Evolutionary conservation across 345 rosid species (phyloP).

Genomic region (Brassica carinata): DNA sequence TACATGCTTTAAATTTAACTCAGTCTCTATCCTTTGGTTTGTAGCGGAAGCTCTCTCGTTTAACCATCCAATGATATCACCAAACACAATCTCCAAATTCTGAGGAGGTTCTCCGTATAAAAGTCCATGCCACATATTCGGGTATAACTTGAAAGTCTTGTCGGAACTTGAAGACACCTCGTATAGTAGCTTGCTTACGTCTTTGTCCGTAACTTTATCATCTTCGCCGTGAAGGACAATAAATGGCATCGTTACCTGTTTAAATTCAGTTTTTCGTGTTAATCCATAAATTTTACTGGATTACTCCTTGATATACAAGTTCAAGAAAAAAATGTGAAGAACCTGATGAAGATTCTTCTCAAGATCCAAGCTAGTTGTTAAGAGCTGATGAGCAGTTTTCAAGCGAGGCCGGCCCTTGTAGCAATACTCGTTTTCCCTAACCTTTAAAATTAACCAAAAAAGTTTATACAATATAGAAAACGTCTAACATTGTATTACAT

Average conservation of each 20-base stretch:
- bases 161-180: slow-evolving; percentile 57
- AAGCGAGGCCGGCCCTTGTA: slow-evolving; percentile 39
- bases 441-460: slow-evolving; percentile 2
- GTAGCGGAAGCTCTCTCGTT: slow-evolving; percentile 42
- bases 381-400: slow-evolving; percentile 47
- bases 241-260: slow-evolving; percentile 72
- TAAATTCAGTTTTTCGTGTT: background rate
- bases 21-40: slow-evolving; percentile 55
- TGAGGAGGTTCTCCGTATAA: slow-evolving; percentile 73
- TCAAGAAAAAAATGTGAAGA: background rate
- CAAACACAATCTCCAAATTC: slow-evolving; percentile 66
- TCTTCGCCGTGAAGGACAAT: slow-evolving; percentile 81
- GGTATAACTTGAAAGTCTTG: slow-evolving; percentile 77
- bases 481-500: background rate
- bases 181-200: slow-evolving; percentile 55
- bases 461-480: background rate
- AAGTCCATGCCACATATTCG: slow-evolving; percentile 89
- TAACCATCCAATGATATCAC: slow-evolving; percentile 70
- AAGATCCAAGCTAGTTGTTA: slow-evolving; percentile 52
- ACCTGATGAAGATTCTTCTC: slow-evolving; percentile 68
- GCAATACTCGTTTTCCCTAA: slow-evolving; percentile 33
- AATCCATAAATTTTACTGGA: background rate
- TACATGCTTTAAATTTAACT: slow-evolving; percentile 25
- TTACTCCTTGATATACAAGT: no score
- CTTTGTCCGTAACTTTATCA: slow-evolving; percentile 74